phyloP scores from a whole-genome alignment of 2,329 filamentous ascomycete species.

The Colletotrichum cereale region DNA sequence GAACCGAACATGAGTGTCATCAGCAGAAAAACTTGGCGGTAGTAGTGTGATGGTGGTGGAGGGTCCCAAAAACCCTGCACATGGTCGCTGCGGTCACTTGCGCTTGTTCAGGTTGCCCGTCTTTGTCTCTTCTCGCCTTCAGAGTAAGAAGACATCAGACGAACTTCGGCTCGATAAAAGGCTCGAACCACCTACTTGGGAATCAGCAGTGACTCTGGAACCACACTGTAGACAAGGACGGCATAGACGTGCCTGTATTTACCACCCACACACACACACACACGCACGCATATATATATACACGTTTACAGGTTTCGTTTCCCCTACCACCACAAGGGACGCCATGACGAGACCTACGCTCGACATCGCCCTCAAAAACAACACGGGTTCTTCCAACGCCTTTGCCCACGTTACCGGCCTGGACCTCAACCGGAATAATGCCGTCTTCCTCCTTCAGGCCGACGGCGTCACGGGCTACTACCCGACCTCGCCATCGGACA shows the following conservation, averaged over 20 bases:
- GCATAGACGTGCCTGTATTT: neutral
- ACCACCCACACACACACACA: neutral
- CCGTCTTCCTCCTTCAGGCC: slow-evolving; percentile 71
- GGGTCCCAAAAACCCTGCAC: slow-evolving; percentile 13
- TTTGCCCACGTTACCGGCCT: slow-evolving; percentile 80
- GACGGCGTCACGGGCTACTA: slow-evolving; percentile 77
- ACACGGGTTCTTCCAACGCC: slow-evolving; percentile 69
- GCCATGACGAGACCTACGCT: slow-evolving; percentile 58
- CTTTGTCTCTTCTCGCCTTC: neutral
- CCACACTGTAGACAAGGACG: neutral
- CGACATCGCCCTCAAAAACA: slow-evolving; percentile 74
- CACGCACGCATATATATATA: too few relatives aligned
- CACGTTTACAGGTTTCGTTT: neutral
- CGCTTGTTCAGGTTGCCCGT: neutral
- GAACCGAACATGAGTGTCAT: slow-evolving; percentile 4
- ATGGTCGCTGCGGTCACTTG: slow-evolving; percentile 24
- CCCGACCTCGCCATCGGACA: slow-evolving; percentile 68
- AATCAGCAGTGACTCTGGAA: neutral
- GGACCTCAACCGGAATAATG: slow-evolving; percentile 69
- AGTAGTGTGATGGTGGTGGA: slow-evolving; percentile 1
- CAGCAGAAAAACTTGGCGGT: neutral
- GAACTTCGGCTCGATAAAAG: slow-evolving; percentile 7
- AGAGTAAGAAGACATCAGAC: neutral
- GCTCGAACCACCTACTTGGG: neutral
- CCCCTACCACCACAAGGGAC: neutral